Conservation (phyloP, 257 asterid species). For the Solanum raphanifolium region DNA sequence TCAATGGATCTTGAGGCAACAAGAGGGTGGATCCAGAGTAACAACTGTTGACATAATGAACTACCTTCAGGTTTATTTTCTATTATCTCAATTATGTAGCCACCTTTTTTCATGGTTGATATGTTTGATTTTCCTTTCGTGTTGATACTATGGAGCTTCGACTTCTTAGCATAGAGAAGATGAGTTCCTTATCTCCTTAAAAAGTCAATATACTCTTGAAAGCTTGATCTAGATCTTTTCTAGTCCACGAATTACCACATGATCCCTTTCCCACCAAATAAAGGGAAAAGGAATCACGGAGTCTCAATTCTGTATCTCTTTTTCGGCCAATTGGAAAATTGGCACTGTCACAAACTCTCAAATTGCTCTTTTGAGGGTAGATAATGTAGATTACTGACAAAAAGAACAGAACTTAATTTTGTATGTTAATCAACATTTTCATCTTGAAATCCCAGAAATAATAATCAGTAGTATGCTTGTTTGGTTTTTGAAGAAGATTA, state of each 20-base stretch:
- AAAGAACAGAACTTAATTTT: not conserved
- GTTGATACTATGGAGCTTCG: not conserved
- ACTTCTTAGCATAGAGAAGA: not conserved
- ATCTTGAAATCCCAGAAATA: not conserved
- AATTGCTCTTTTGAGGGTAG: not conserved
- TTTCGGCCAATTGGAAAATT: not conserved
- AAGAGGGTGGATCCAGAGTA: conserved; percentile 38
- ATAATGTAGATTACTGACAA: not conserved
- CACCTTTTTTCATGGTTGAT: not conserved
- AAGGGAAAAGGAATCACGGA: not conserved
- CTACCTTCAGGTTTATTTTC: conserved; percentile 26
- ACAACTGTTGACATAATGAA: conserved; percentile 28
- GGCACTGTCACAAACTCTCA: not conserved
- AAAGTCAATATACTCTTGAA: not conserved
- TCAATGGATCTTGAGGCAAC: conserved; percentile 41
- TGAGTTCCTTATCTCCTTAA: not conserved
- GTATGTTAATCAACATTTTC: not conserved
- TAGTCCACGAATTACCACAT: not conserved
- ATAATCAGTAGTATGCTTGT: not conserved
- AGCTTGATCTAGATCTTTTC: not conserved
- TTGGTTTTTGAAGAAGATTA: not conserved
- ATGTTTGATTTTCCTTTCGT: not conserved
- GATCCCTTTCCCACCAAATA: not conserved
- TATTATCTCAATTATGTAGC: not conserved
- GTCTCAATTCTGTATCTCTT: not conserved